Evolutionary conservation across 2,329 filamentous ascomycete genomes (phyloP), one percentile per base, ranked within the genome.

Genomic region (Ophiostoma sp.): DNA sequence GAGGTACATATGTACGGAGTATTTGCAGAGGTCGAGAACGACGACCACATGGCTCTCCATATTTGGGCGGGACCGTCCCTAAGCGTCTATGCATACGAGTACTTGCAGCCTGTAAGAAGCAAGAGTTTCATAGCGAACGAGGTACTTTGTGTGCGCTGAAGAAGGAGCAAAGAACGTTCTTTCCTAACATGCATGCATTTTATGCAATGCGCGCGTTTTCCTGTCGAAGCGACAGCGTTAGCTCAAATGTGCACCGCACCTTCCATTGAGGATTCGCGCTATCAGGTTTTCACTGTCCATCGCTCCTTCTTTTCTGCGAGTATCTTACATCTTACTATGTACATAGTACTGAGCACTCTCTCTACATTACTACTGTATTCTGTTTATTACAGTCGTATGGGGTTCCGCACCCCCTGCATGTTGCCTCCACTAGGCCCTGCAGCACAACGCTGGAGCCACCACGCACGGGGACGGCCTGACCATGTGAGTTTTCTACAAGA

Each of bases 401-500:
- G 52, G 52, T 57, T 7, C n/a, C 23, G 52, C 52, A 31, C 52
- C 52, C 44, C 52, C 52, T 57, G 52, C 52, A 57, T 57, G 8
- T 15, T 11, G n/a, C 52, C 44, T 15, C 52, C 52, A 57, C 52
- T 57, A 27, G 23, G 52, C 8, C 1, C 48, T 11, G n/a, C 44
- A 27, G 23, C 44, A n/a, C 44, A 15, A 57, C 48, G 48, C 52
- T 57, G 27, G 11, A 57, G 52, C 52, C 52, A 57, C 23, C 3
- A 57, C 52, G 52, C 52, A 57, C 52, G 23, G 52, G 23, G n/a
- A 57, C 48, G n/a, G 48, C 36, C 4, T 41, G 39, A 10, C 52
- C 52, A 57, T 57, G 52, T 57, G 52, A 57, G 52, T 57, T 57
- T 57, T 57, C 52, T 57, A 57, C 52, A n/a, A 57, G 52, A 27